A percentile compares a stretch with the other conserved stretches of the same genome.
Evolutionary conservation across 257 asterid species (phyloP).

Genomic region (Cynanchum wilfordii): DNA sequence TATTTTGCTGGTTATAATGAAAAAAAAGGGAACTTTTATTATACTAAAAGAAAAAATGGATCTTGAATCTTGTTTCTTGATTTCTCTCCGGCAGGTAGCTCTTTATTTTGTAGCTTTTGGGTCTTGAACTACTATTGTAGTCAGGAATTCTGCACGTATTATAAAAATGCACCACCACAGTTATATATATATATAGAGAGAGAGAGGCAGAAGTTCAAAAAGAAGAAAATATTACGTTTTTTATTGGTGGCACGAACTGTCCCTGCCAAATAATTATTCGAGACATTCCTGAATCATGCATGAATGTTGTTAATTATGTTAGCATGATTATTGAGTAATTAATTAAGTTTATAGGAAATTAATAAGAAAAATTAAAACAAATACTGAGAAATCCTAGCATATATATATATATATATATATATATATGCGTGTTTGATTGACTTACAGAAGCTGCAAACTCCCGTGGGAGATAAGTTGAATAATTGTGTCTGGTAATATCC

Average conservation of each 20-base stretch:
- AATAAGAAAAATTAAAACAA: not conserved
- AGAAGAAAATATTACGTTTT: constrained; percentile 7
- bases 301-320: too few species aligned
- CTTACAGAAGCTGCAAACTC: constrained; percentile 53
- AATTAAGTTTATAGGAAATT: too few species aligned
- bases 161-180: not conserved
- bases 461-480: constrained; percentile 9
- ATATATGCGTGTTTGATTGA: too few species aligned
- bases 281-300: constrained; percentile 8
- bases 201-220: not conserved
- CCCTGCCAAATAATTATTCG: constrained; percentile 17
- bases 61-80: not conserved
- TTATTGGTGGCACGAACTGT: not conserved
- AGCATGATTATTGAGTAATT: too few species aligned
- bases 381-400: too few species aligned
- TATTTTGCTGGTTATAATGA: too few species aligned
- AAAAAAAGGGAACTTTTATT: too few species aligned
- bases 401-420: too few species aligned
- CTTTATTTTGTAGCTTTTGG: not conserved
- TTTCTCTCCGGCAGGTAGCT: not conserved
- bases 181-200: too few species aligned
- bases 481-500: constrained; percentile 46
- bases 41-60: not conserved
- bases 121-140: constrained; percentile 7
- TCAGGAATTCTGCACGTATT: not conserved